Base-by-base conservation (phyloP, 495 filamentous ascomycete species). In the Darksidea phi region DNA sequence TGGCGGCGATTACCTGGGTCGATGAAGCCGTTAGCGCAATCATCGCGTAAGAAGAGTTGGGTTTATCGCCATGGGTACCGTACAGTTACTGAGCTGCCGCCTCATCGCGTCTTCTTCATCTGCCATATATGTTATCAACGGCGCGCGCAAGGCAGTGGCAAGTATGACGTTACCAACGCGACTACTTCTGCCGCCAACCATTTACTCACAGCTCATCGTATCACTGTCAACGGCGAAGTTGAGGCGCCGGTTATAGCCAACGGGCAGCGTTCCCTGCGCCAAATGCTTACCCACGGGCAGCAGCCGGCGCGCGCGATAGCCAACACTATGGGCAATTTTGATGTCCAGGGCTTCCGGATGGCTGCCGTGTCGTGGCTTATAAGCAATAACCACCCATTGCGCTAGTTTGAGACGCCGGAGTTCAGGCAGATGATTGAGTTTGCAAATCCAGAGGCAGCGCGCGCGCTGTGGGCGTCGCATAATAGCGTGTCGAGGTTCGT, bases 41-140 rank as follows among this genome's bases (percentile, higher is more conserved):
- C 32, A 4, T 34, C 13, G 24, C 17, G 3, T 23, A 52, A 52
- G 24, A 45, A 52, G 34, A 8, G 23, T 26, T 32, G 24, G 49
- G 23, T 52, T 2, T 52, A 28, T 17, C 1, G 24, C 49, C n/a
- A 36, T 17, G 49, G 49, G 23, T 52, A 52, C 32, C 49, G 26
- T n/a, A 25, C 34, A 24, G 23, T 26, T 2, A 1, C 17, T 7
- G 23, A 7, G 21, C 13, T 6, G 3, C 2, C 3, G 1, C 24
- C 49, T 15, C 32, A n/a, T 17, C 49, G 49, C 6, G 15, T 52
- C 11, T 17, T 15, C 13, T 52, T 13, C 8, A 25, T 52, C 10
- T 52, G 49, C 24, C 23, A 52, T 15, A 12, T 15, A 13, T 34
- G 49, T 52, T 17, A 5, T 37, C 26, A 52, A 6, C 24, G 11